These are phyloP conservation scores for Coprinopsis marcescibilis DNA, from an alignment of 768 basidiomycete genomes.

Conservation along the genomic window DNA sequence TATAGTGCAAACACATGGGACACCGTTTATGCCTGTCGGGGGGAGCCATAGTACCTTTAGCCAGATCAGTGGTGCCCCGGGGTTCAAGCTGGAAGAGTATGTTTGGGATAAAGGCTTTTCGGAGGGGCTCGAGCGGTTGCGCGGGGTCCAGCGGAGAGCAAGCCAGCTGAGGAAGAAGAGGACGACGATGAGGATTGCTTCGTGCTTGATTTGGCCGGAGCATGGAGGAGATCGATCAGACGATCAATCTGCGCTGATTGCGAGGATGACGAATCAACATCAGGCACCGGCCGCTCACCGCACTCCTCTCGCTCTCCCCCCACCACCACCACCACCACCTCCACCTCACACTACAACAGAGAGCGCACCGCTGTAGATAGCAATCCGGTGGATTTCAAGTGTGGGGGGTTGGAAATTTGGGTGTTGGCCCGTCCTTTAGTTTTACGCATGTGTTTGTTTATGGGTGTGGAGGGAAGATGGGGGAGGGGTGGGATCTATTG, in stretches of 20 bases:
- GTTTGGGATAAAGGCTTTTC: conserved; percentile 68
- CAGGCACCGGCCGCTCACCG: neutral
- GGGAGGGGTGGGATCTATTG: no score
- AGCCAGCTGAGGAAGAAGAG: neutral
- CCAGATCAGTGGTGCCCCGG: conserved; percentile 65
- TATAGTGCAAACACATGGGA: conserved; percentile 32
- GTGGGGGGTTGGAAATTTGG: conserved; percentile 94
- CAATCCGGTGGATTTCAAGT: conserved; percentile 68
- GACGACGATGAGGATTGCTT: conserved; percentile 10
- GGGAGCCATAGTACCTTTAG: conserved; percentile 22
- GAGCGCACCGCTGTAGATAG: conserved; percentile 29
- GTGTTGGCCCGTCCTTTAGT: conserved; percentile 60
- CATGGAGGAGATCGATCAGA: no score
- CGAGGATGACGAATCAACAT: neutral
- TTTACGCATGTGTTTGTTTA: no score
- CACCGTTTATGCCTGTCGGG: neutral
- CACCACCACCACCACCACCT: conserved; percentile 33
- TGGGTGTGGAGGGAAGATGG: no score
- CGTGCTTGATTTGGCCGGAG: no score
- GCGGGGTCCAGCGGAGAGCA: conserved; percentile 9
- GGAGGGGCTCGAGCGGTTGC: conserved; percentile 33
- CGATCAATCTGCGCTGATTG: no score
- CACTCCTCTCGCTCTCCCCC: neutral
- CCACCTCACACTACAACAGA: conserved; percentile 3
- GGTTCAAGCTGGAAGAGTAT: conserved; percentile 58